Evolutionary conservation across 2,329 filamentous ascomycete species (phyloP), one percentile per base, ranked within the genome.

Genomic region (Venturia effusa): DNA sequence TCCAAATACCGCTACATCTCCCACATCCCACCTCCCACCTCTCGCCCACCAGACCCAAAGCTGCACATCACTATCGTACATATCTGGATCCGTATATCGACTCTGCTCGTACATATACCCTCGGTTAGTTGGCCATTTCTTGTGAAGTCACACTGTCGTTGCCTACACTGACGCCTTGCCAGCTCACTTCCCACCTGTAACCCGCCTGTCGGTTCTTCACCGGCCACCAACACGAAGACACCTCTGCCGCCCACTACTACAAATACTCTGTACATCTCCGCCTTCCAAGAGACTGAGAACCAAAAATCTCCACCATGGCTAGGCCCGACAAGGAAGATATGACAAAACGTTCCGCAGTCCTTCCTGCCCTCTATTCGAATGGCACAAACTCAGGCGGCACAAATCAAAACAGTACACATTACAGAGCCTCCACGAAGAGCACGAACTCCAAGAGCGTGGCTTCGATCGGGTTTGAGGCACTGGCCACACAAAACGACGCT

Each of bases 81-180:
- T 57, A 30, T 57, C 11, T 34, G 51, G 51, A 32, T n/a, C 19
- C 6, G 13, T 24, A 8, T 17, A 34, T 57, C 22, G 10, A 34
- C 34, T n/a, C 27, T 34, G 27, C n/a, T 30, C 30, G 19, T 34
- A 57, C 27, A 8, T 34, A 17, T 17, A 37, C 22, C 22, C 34
- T 8, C 15, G 51, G 51, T 57, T 4, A 11, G 51, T 55, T 34
- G 45, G 37, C 10, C 37, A 39, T 13, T 19, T 13, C 32, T 11
- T 3, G 15, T 7, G 27, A 34, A 19, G 51, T 34, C 51, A 57
- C 51, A 57, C 15, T 34, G 8, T 17, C 30, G 51, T 32, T 57
- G 51, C 51, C 51, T 57, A 34, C 27, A 30, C 51, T 57, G 51
- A 57, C 51, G 51, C 51, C 51, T 57, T 57, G 51, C 51, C 51